Percentiles rank a stretch among this genome's conserved stretches.
phyloP scores from a whole-genome alignment of 306 rosid species.

The Hippophae tibetana region DNA sequence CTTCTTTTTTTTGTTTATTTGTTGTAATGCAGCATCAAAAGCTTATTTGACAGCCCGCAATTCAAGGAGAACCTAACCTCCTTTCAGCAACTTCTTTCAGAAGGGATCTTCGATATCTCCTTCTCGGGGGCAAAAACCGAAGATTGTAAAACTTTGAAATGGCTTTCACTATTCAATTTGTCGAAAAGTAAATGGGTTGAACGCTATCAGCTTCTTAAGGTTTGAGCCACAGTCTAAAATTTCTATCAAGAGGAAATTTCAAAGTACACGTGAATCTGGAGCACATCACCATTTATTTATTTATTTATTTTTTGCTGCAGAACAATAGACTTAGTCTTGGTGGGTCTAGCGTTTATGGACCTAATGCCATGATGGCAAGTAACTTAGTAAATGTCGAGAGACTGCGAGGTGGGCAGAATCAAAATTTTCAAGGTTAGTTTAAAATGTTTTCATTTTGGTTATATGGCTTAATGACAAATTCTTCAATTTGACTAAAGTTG shows the following conservation, averaged over 20 bases:
- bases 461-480: neutral
- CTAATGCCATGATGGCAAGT: slow-evolving; percentile 33
- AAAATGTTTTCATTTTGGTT: slow-evolving; percentile 14
- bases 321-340: slow-evolving; percentile 36
- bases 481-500: too few relatives aligned
- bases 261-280: slow-evolving; percentile 1
- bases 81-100: slow-evolving; percentile 80
- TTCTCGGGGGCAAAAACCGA: slow-evolving; percentile 57
- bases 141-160: slow-evolving; percentile 77
- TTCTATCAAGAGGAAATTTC: neutral
- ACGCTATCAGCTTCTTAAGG: slow-evolving; percentile 64
- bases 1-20: slow-evolving; percentile 13
- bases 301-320: slow-evolving; percentile 41
- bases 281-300: slow-evolving; percentile 9
- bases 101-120: slow-evolving; percentile 79
- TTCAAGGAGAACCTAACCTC: slow-evolving; percentile 74
- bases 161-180: slow-evolving; percentile 52
- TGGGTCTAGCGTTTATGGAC: slow-evolving; percentile 34
- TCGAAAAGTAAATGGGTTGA: slow-evolving; percentile 77
- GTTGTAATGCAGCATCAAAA: slow-evolving; percentile 58
- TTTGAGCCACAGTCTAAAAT: slow-evolving; percentile 26
- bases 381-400: slow-evolving; percentile 43
- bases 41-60: slow-evolving; percentile 63
- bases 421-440: slow-evolving; percentile 64
- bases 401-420: slow-evolving; percentile 44